Base-by-base conservation (phyloP, 2,329 filamentous ascomycete species). In the Waltergamsia citrina region DNA sequence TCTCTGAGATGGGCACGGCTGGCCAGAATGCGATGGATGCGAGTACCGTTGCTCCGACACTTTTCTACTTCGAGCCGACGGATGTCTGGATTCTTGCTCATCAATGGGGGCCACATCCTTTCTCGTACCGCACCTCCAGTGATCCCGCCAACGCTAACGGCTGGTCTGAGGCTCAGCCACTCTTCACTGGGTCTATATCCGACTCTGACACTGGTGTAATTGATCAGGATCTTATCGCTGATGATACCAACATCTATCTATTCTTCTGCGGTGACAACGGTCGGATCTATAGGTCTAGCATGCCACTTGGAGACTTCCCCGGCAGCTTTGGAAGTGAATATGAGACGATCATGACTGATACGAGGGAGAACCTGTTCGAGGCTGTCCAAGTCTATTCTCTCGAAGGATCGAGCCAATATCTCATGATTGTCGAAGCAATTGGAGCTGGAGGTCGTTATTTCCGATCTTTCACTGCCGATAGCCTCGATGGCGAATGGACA, bases 211-310 rank as follows among this genome's bases (percentile, higher is more conserved):
- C 68, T 0, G 73, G 72, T 1, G 48, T 60, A 9, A 80, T 82
- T 39, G 76, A 81, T 51, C 74, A 78, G 54, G 72, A 74, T 0
- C 42, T 81, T 36, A 81, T 81, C 41, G 74, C 71, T 26, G 78
- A 81, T 50, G 54, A 53, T 47, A 53, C 49, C 6, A 68, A 70
- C 54, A 79, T 80, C 72, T 80, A 80, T 44, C 59, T 82, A 5
- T 82, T 81, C 67, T 81, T 81, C 43, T 63, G 66, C 0, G 78
- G 74, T 7, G 78, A 82, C 54, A 78, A 81, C 41, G 78, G 78
- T 50, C 69, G 67, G 29, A 76, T 82, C 47, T 81, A 81, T 56
- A 65, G 77, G 2, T 50, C 74, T 34, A 70, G 64, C 48, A 81
- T 80, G 72, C 63, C 77, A 24, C 69, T 79, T 17, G 64, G 52